Evolutionary conservation across 1,284 basidiomycete genomes (phyloP), one percentile per base, ranked within the genome.

Genomic region (Pseudozyma pruni): DNA sequence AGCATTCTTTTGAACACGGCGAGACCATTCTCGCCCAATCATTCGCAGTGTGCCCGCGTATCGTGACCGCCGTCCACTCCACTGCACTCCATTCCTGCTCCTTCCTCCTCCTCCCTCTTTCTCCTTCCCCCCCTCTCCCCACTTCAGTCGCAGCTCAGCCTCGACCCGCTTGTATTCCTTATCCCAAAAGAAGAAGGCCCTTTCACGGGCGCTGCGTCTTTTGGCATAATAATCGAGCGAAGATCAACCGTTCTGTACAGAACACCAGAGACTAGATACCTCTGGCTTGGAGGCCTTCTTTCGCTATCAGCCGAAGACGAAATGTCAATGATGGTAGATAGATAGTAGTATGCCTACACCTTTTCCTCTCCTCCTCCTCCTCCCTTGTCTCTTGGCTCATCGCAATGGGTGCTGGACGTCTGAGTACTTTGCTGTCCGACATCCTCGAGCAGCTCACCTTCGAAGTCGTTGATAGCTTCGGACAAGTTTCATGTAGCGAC

Each of bases 241-340:
- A 72, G 63, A 72, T 62, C 14, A 56, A 67, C 69, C 58, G 54
- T 71, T 62, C 62, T 53, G 8, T 33, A 27, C 13, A 41, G 56
- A 62, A 55, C 61, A 61, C 52, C 49, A 49, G 49, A 64, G 62
- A 55, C 37, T 72, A 72, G 63, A 64, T 62, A 72, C 67, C 67
- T 70, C 52, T 46, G 67, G 60, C 43, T 45, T 46, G 67, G 62
- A 43, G 69, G 69, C 69, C 46, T 62, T 53, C 63, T 72, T 72
- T 72, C 69, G 69, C 69, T 72, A 72, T 72, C 69, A 72, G 63
- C 69, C 59, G 51, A 54, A 66, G 68, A 67, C 48, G 43, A 38
- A n/a, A 53, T 42, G 46, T 72, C 69, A 54, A 67, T 72, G 69
- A 62, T 62, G 69, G 69, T 62, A 59, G 69, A 67, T 72, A 72